A percentile compares a stretch with the other conserved stretches of the same genome.
phyloP scores from a whole-genome alignment of 805 yeast genomes.

The Candida loeiensis region DNA sequence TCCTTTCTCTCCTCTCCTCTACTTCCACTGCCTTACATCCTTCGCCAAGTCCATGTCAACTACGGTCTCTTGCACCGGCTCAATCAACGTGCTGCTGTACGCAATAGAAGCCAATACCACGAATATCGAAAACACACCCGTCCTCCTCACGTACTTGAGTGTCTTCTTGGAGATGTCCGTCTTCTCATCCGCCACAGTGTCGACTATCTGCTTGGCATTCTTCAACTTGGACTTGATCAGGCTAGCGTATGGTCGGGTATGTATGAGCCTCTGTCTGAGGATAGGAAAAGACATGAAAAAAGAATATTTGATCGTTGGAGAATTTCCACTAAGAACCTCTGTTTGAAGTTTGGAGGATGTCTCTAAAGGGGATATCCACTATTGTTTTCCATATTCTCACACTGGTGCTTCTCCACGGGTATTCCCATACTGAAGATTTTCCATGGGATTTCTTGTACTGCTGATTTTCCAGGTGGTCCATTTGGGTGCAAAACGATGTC shows the following conservation, averaged over 20 bases:
- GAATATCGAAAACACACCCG: slow-evolving; percentile 26
- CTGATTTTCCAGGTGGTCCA: no score
- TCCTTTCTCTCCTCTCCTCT: not conserved
- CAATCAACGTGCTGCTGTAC: slow-evolving; percentile 23
- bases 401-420: no score
- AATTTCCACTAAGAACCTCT: no score
- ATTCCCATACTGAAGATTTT: no score
- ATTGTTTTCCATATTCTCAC: no score
- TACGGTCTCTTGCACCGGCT: slow-evolving; percentile 10
- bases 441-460: no score
- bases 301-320: not conserved
- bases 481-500: no score
- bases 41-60: slow-evolving; percentile 17
- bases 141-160: slow-evolving; percentile 20
- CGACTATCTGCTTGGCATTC: slow-evolving; percentile 22
- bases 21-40: slow-evolving; percentile 17
- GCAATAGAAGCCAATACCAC: slow-evolving; percentile 26
- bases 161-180: slow-evolving; percentile 28
- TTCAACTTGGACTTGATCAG: slow-evolving; percentile 17
- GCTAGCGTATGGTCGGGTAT: slow-evolving; percentile 10
- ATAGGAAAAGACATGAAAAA: not conserved
- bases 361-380: no score
- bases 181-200: slow-evolving; percentile 33
- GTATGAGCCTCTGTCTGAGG: not conserved
- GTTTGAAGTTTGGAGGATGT: no score